These are phyloP conservation scores for Dacryopinax spathularia DNA, from an alignment of 768 basidiomycete species.

Conservation along the genomic window DNA sequence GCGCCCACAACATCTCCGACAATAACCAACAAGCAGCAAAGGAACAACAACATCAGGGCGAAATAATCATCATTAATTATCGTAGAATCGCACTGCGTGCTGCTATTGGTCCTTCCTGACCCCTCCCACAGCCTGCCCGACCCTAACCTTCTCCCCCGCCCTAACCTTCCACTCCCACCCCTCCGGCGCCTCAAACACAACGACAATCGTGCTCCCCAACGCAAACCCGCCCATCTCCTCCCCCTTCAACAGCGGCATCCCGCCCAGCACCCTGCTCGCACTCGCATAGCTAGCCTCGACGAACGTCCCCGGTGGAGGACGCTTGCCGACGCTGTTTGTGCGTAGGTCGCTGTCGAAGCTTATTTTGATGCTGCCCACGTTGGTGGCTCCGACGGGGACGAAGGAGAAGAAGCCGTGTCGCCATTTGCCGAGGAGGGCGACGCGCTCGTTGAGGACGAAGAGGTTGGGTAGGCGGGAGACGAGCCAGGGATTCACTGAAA, in stretches of 20 bases:
- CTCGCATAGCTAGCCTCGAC: conserved; percentile 81
- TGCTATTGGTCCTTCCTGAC: too few relatives aligned
- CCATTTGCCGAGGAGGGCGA: conserved; percentile 89
- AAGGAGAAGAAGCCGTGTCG: conserved; percentile 90
- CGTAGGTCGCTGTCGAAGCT: conserved; percentile 87
- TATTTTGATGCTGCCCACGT: conserved; percentile 90
- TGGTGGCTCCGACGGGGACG: conserved; percentile 96
- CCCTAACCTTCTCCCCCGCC: conserved; percentile 71
- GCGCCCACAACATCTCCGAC: too few relatives aligned
- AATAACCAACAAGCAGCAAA: too few relatives aligned
- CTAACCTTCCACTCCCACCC: conserved; percentile 64
- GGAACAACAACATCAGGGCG: too few relatives aligned
- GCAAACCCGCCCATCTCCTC: conserved; percentile 98
- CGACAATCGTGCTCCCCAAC: conserved; percentile 86
- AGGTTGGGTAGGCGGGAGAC: conserved; percentile 80
- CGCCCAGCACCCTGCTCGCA: conserved; percentile 68
- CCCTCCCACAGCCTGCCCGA: conserved; percentile 66
- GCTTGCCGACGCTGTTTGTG: conserved; percentile 62
- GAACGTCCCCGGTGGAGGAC: conserved; percentile 70
- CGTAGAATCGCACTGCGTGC: too few relatives aligned
- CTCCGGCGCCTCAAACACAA: conserved; percentile 88
- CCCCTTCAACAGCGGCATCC: conserved; percentile 73
- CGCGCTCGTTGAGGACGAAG: conserved; percentile 96
- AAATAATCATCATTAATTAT: too few relatives aligned
- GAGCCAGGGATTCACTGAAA: conserved; percentile 93